Evolutionary conservation across 345 rosid genomes (phyloP).

Genomic region (Eucalyptus erythrocorys): DNA sequence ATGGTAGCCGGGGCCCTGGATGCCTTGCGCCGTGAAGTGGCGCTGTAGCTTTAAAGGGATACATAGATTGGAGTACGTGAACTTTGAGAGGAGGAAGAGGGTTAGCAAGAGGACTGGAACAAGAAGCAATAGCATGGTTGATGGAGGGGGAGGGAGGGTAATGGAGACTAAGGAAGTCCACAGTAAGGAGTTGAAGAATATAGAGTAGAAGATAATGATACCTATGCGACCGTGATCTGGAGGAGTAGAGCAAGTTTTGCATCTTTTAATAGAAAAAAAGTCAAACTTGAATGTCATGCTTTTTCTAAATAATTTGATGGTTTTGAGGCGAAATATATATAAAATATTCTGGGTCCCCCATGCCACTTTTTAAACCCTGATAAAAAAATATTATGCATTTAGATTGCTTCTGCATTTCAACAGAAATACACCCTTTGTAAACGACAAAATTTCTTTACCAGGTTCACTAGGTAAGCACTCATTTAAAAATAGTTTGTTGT

Average conservation of each 20-base stretch:
- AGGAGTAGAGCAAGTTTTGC: background rate
- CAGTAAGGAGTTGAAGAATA: background rate
- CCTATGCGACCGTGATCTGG: background rate
- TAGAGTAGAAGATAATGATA: background rate
- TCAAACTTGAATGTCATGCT: background rate
- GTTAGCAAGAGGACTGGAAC: background rate
- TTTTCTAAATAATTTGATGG: background rate
- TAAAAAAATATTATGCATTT: background rate
- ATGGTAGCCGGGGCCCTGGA: conserved; percentile 52
- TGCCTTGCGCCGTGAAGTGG: conserved; percentile 39
- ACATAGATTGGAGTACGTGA: conserved; percentile 26
- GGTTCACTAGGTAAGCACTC: background rate
- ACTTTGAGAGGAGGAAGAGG: conserved; percentile 13
- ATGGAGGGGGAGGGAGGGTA: background rate
- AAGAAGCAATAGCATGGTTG: conserved; percentile 3
- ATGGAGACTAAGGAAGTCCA: background rate
- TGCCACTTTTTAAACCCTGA: background rate
- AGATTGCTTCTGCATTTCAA: background rate
- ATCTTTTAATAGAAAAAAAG: background rate
- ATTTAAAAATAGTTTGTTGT: background rate
- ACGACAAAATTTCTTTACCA: background rate
- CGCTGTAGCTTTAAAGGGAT: conserved; percentile 41
- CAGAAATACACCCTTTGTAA: background rate
- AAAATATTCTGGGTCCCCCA: background rate
- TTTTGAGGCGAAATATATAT: background rate